Base-by-base conservation (phyloP, 176 grass and related monocot genomes). In the Puya raimondii region DNA sequence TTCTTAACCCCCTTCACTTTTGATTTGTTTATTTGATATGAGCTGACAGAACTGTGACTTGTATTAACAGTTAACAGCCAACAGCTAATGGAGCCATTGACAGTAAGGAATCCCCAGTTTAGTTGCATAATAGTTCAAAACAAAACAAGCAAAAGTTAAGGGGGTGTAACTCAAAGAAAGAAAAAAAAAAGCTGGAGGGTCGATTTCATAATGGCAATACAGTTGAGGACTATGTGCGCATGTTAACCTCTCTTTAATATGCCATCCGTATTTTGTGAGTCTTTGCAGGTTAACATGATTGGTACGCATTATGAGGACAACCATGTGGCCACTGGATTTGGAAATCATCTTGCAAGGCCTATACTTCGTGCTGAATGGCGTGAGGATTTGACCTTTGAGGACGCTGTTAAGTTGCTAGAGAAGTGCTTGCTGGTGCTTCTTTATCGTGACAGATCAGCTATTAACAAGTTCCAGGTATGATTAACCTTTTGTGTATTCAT, bases 231-330 rank as follows among this genome's bases (percentile, higher is more conserved):
- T 42, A 42, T 42, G 33, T 42, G 5, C 6, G 4, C 4, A 42
- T 42, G 33, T 42, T 42, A 42, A 42, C 5, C 33, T 42, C 33
- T 42, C 16, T 20, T 16, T 61, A 61, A 18, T 22, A 20, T 61
- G 56, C 56, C 21, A 10, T 61, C 56, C 22, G 9, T 61, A 22
- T 61, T 61, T 61, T 61, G 5, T 42, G n/a, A 61, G 2, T 61
- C 21, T 61, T 18, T 22, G 56, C 56, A 99, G 95, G 95, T 99
- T 78, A 91, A 79, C 75, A 93, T 99, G 95, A 99, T 94, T 71
- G 95, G 90, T 69, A 99, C 95, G 61, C 95, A 99, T 82, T 99
- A 88, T 61, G 95, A 99, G 80, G 95, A 99, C 68, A 81, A 94
- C 64, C 90, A 94, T 74, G 56, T 99, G 22, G 95, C 95, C n/a